Base-by-base conservation (phyloP, 805 yeast genomes). In the Spathaspora arborariae region DNA sequence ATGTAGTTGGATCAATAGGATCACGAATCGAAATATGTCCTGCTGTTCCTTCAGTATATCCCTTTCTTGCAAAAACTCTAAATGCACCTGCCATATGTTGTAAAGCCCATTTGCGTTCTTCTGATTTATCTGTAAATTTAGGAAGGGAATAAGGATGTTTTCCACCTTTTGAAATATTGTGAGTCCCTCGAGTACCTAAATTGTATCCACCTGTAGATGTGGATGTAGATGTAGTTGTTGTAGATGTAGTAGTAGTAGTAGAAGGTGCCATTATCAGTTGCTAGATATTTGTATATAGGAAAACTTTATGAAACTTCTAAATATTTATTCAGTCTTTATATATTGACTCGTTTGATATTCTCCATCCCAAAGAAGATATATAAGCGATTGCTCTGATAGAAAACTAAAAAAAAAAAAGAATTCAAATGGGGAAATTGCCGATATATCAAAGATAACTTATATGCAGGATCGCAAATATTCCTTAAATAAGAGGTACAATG, bases 11-110 rank as follows among this genome's bases (percentile, higher is more conserved):
- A 52, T 84, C 81, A 39, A 85, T 81, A 2, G 96, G 96, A 58
- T 88, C 96, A 55, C 94, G 76, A 10, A 88, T 76, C 7, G 94
- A 84, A 48, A 88, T 88, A 61, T 88, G 96, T 19, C 96, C 96
- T 0, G 96, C 89, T 18, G 81, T 64, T 13, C 96, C 96, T 62
- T 86, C 89, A 15, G 82, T 72, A 64, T 68, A 88, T 15, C 88
- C 88, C 54, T 78, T 80, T 58, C 95, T 75, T n/a, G 88, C 90
- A 62, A 88, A 86, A 1, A 85, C 78, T 51, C 96, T 75, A 70
- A 88, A 88, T 1, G 92, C 91, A 27, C 84, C 94, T 1, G 96
- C 96, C 84, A 85, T 80, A 56, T 88, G 95, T 59, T 85, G 79
- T 42, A 75, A 60, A 46, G 79, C 64, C 79, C 81, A 80, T 56